Evolutionary conservation across 2,329 filamentous ascomycete species (phyloP).

Genomic region (Fusarium kyushuense): DNA sequence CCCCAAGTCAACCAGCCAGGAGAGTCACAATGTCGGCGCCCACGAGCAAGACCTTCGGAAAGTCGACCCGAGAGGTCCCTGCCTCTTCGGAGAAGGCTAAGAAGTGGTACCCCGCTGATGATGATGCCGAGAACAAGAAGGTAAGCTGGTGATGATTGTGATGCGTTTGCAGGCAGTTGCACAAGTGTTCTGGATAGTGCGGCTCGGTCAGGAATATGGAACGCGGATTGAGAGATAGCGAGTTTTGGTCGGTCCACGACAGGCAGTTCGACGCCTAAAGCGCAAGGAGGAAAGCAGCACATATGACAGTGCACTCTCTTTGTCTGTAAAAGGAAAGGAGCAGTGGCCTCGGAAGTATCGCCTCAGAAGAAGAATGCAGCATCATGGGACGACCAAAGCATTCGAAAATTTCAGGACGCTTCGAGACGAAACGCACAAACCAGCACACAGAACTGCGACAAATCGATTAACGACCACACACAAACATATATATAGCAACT

Average conservation of each 20-base stretch:
- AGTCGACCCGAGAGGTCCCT: slow-evolving; percentile 92
- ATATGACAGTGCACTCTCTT: background rate
- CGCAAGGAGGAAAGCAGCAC: slow-evolving; percentile 18
- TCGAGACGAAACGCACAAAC: slow-evolving; percentile 34
- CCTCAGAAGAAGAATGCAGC: slow-evolving; percentile 4
- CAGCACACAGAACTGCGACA: slow-evolving; percentile 14
- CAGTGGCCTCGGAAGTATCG: background rate
- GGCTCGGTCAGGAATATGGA: slow-evolving; percentile 22
- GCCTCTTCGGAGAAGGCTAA: slow-evolving; percentile 89
- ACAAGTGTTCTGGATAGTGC: slow-evolving; percentile 13
- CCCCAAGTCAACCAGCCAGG: slow-evolving; percentile 57
- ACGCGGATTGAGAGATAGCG: slow-evolving; percentile 21
- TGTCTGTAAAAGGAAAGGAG: background rate
- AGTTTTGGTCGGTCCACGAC: slow-evolving; percentile 11
- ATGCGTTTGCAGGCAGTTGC: slow-evolving; percentile 39
- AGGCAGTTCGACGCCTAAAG: slow-evolving; percentile 23
- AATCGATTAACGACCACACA: slow-evolving; percentile 32
- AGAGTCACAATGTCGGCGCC: slow-evolving; percentile 76
- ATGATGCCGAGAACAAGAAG: slow-evolving; percentile 90
- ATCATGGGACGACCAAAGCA: slow-evolving; percentile 11
- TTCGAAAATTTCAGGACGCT: slow-evolving; percentile 32
- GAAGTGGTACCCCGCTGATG: slow-evolving; percentile 99
- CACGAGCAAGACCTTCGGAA: slow-evolving; percentile 95
- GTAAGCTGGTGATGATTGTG: slow-evolving; percentile 68
- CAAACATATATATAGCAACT: slow-evolving; percentile 1